Base-by-base conservation (phyloP, 2,329 filamentous ascomycete species). In the Sphaerulina musiva region DNA sequence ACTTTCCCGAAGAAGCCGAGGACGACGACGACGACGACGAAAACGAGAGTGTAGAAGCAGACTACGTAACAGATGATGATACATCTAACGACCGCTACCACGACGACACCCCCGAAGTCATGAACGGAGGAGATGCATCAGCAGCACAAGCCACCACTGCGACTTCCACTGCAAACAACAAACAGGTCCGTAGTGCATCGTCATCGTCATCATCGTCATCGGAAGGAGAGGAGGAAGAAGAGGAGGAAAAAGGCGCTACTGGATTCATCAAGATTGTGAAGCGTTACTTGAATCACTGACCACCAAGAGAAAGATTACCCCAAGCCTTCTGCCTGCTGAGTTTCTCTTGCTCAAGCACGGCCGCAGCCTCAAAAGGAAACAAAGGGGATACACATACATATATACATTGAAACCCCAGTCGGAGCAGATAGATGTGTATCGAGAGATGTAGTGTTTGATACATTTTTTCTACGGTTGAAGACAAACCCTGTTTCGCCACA, bases 21-120 rank as follows among this genome's bases (percentile, higher is more conserved):
- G 49, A 52, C 23, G 49, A n/a, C 9, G 49, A 51, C n/a, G 6
- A 29, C 26, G 26, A 29, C 34, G 50, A 52, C 23, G 49, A n/a
- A 5, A 41, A 51, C n/a, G 6, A 29, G 5, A 7, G 5, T 29
- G 26, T 4, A 29, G 26, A 4, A 29, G 26, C 2, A 20, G 20
- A 20, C 1, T 20, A 29, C 26, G 26, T 7, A 29, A 29, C 26
- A 29, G 26, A 29, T 29, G 26, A 29, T 4, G 50, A 31, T 23
- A 20, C 26, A 29, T 20, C 12, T 9, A 49, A 54, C 42, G 31
- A 49, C 14, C 46, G 51, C 8, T 54, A 54, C 9, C 40, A 45
- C 26, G 32, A 47, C 23, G 32, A 41, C 23, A 20, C 34, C 14
- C 38, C 11, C 17, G 51, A 47, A 11, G 51, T 26, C 26, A 9